Conservation (phyloP, 192 early-diverging fungal genomes). For the Anaeromyces robustus region DNA sequence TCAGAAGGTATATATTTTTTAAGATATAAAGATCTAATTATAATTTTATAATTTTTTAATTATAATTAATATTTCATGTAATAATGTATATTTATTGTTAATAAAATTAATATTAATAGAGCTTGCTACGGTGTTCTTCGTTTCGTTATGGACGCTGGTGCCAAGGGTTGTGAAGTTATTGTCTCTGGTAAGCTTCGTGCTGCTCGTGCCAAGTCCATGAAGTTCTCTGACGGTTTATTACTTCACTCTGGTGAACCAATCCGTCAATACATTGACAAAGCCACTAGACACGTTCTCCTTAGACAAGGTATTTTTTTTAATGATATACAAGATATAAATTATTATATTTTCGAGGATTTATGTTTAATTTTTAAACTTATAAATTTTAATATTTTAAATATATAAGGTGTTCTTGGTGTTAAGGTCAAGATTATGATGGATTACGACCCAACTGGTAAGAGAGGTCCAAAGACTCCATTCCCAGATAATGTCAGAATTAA, state of each 20-base stretch:
- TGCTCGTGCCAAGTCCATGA: conserved; percentile 99
- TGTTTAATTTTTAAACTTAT: no score
- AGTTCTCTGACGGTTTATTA: conserved; percentile 99
- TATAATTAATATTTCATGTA: no score
- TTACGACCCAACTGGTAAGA: conserved; percentile 79
- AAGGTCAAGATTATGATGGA: conserved; percentile 90
- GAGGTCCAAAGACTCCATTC: conserved; percentile 87
- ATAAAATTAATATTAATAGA: conserved; percentile 9
- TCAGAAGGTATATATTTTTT: conserved; percentile 45
- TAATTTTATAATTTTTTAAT: no score
- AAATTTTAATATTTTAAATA: no score
- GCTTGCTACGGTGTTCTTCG: conserved; percentile 97
- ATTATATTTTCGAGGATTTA: no score
- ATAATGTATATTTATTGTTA: not conserved
- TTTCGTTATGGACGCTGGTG: conserved; percentile 97
- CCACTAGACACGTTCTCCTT: conserved; percentile 93
- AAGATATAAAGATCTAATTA: no score
- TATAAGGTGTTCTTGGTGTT: conserved; percentile 71
- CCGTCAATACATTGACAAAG: conserved; percentile 85
- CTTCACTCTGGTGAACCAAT: conserved; percentile 98
- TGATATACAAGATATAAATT: no score
- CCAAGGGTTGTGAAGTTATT: conserved; percentile 98
- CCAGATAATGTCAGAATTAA: conserved; percentile 87
- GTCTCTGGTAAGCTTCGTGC: conserved; percentile 98
- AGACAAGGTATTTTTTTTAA: conserved; percentile 91